Evolutionary conservation across 305 asterid species (phyloP), one percentile per base, ranked within the genome.

Genomic region (Fraxinus nigra): DNA sequence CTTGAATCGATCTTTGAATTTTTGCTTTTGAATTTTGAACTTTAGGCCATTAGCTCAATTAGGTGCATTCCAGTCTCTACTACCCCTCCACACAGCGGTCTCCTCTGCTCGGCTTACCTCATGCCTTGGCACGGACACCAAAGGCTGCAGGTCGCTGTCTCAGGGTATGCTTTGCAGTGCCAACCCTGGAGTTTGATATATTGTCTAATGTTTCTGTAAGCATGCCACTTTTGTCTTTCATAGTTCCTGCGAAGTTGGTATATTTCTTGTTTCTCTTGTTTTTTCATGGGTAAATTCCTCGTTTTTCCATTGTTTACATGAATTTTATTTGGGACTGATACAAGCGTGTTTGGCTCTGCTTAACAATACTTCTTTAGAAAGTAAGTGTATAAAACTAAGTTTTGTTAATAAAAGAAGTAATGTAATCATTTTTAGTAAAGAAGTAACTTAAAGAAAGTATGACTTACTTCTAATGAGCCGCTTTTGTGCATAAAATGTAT

Each of bases 91-190:
- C 80, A 75, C 90, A 4, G 98, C 97, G 0, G 83, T 94, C 72
- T 91, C 98, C 11, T 87, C 98, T 0, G 97, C 98, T 72, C 82
- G 98, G 84, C 95, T 94, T 40, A 93, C 95, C 22, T 93, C 93
- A 1, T 89, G 95, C 86, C 93, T 94, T 1, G 93, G 94, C 40
- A 80, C 89, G 28, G 95, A 93, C 86, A 73, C 93, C 54, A 89
- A 83, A 24, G 94, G 97, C 85, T 93, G 96, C 84, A 87, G 98
- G 82, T 94, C 98, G 48, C 86, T 94, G 94, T 93, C 98, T 93
- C 96, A 93, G 97, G 98, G 98, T 94, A 93, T 92, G 98, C 90
- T 94, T 82, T 92, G 94, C 97, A 86, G 94, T 91, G 95, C 98
- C 90, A 91, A 91, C 88, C 97, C 98, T 84, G 97, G 98, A 88